Evolutionary conservation across 2,329 filamentous ascomycete species (phyloP).

Genomic region (Aspergillus calidoustus): DNA sequence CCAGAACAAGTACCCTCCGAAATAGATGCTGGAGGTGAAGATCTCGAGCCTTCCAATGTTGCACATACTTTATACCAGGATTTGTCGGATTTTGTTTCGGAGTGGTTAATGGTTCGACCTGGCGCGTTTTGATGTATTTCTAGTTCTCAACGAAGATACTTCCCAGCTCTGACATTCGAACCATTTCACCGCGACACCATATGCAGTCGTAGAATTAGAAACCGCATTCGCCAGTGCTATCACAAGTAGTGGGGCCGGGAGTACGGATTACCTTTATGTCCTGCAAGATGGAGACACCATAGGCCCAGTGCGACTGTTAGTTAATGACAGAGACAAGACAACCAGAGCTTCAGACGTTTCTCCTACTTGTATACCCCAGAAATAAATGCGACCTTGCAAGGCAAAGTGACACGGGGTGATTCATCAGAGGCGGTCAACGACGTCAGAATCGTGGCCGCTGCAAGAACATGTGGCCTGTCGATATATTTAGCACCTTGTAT

Average conservation of each 20-base stretch:
- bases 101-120: not conserved
- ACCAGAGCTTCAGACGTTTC: too few relatives aligned
- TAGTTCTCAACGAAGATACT: conserved; percentile 4
- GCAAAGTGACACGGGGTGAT: too few relatives aligned
- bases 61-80: conserved; percentile 2
- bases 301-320: too few relatives aligned
- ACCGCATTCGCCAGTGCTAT: not conserved
- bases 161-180: not conserved
- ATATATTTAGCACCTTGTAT: conserved; percentile 18
- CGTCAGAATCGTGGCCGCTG: conserved; percentile 33
- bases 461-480: conserved; percentile 41
- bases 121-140: conserved; percentile 3
- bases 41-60: conserved; percentile 2
- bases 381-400: too few relatives aligned
- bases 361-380: too few relatives aligned
- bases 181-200: not conserved
- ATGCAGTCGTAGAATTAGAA: not conserved
- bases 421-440: conserved; percentile 39
- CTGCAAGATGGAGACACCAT: too few relatives aligned
- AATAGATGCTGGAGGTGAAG: conserved; percentile 35
- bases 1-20: conserved; percentile 56
- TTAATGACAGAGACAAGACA: too few relatives aligned
- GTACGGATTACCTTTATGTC: too few relatives aligned
- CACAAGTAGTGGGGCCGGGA: too few relatives aligned
- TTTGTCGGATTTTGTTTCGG: not conserved